These are phyloP conservation scores for Goniomonas avonlea DNA, from an alignment of 78 protist genomes.

Conservation along the genomic window DNA sequence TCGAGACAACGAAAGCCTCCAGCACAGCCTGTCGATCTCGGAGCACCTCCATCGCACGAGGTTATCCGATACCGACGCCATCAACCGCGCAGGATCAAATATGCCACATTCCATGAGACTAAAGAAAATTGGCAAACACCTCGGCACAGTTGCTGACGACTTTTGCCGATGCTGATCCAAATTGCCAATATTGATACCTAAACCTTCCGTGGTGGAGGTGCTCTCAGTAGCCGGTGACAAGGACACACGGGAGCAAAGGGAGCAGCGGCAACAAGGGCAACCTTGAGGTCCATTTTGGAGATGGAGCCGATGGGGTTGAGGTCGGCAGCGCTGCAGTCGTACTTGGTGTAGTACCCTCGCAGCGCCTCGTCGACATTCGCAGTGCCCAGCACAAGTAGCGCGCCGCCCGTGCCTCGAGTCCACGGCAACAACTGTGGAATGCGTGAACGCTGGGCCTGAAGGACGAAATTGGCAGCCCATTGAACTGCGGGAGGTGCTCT, in stretches of 20 bases:
- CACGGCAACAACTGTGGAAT: no score
- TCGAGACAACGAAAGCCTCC: no score
- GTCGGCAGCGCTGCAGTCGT: constrained; percentile 78
- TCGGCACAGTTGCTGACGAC: not conserved
- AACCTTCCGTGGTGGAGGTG: not conserved
- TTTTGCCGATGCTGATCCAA: not conserved
- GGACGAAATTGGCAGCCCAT: no score
- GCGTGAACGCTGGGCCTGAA: no score
- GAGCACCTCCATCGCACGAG: no score
- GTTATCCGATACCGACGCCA: no score
- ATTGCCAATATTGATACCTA: not conserved
- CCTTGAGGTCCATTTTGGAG: constrained; percentile 20
- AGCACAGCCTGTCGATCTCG: no score
- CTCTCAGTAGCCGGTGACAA: not conserved
- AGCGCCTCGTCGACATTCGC: constrained; percentile 75
- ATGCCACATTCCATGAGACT: not conserved
- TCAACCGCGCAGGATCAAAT: not conserved
- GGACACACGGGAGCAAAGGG: not conserved
- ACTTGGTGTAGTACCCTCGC: constrained; percentile 76
- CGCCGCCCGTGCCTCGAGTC: constrained; percentile 58
- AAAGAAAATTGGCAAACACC: not conserved
- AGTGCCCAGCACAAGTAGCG: constrained; percentile 64
- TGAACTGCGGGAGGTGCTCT: no score
- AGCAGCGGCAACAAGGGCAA: no score
- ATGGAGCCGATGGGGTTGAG: constrained; percentile 77